phyloP scores from a whole-genome alignment of 768 basidiomycete genomes.

The Agaricus sinodeliciosus region DNA sequence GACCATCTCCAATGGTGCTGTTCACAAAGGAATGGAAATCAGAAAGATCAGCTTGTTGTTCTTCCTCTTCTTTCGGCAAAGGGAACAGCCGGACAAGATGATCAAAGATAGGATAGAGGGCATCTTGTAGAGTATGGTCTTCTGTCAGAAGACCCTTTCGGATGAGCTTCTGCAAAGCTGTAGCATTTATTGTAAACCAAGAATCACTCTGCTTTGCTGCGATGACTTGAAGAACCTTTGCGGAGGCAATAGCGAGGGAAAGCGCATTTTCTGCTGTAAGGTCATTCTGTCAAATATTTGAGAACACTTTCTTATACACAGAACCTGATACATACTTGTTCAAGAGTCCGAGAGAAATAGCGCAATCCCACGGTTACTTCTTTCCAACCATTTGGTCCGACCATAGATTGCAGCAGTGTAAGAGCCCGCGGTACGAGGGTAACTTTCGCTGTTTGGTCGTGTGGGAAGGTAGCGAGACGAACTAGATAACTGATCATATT shows the following conservation, averaged over 20 bases:
- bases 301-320: neutral
- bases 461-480: conserved; percentile 71
- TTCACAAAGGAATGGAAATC: conserved; percentile 78
- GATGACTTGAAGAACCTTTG: conserved; percentile 85
- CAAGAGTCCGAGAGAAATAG: conserved; percentile 81
- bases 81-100: conserved; percentile 73
- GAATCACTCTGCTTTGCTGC: conserved; percentile 73
- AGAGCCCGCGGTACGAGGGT: conserved; percentile 59
- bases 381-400: conserved; percentile 80
- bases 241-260: conserved; percentile 67
- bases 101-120: conserved; percentile 77
- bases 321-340: conserved; percentile 48
- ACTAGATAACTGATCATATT: conserved; percentile 93
- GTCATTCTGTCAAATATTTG: conserved; percentile 47
- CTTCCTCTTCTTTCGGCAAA: conserved; percentile 71
- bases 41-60: conserved; percentile 61
- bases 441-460: conserved; percentile 43
- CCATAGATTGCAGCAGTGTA: conserved; percentile 64
- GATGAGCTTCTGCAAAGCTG: conserved; percentile 72
- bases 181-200: conserved; percentile 74
- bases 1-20: conserved; percentile 67
- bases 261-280: conserved; percentile 60
- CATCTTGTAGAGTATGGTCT: conserved; percentile 73
- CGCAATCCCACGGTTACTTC: conserved; percentile 89
- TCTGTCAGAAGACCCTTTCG: conserved; percentile 83